Base-by-base conservation (phyloP, 257 asterid species). In the Fraxinus cuspidata region DNA sequence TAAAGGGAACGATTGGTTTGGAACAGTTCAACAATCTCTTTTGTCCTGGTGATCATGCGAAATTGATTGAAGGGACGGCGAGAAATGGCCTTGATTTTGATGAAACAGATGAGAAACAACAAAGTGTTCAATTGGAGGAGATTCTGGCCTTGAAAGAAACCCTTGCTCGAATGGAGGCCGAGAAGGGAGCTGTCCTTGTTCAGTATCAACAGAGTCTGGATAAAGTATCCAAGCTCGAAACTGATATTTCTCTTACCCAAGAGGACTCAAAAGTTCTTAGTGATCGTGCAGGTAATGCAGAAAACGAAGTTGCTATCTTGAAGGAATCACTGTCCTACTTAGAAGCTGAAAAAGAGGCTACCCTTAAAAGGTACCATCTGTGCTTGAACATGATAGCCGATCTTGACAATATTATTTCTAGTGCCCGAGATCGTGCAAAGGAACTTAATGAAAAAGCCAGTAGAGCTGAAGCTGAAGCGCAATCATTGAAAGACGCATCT, bases 341-440 rank as follows among this genome's bases (percentile, higher is more conserved):
- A 40, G 96, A 90, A 87, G 78, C 97, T 75, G 99, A 96, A 76
- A 93, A 88, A 89, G 93, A 89, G 75, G 85, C 89, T 58, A 89
- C 83, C 79, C 92, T 96, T 81, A 88, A 85, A 73, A 92, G 91
- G 73, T 96, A 92, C 83, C 87, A 87, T 71, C 81, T 84, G 27
- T 92, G 87, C 71, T 82, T 94, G 81, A 92, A 88, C 44, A 89
- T 70, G 84, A 86, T 92, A 82, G 89, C 96, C 64, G 83, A 85
- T 63, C 87, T 92, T 40, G 97, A 89, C 86, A 80, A 68, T 73
- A 80, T 83, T n/a, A 77, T 84, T 67, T 79, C 87, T 37, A 80
- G 78, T 78, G 74, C 90, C 18, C 86, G 82, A 66, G 87, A 77
- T 83, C 89, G 89, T 38, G 78, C 88, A 70, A 79, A 79, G 71